phyloP scores from a whole-genome alignment of 2,329 filamentous ascomycete species.

The Corinectria fuckeliana region DNA sequence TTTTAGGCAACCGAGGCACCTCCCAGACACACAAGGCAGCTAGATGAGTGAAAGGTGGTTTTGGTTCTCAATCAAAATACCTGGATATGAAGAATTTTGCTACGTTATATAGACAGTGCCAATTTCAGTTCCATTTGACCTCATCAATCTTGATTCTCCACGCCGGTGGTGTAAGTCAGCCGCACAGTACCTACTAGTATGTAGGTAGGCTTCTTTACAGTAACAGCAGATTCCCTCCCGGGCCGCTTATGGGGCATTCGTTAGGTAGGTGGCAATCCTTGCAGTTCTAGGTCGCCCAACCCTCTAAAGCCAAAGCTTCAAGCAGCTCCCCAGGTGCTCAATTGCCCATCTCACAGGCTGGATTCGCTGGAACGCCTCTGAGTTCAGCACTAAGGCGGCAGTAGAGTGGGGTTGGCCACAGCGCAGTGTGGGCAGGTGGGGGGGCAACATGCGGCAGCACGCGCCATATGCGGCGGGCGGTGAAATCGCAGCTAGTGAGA shows the following conservation, averaged over 20 bases:
- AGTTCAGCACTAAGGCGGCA: constrained; percentile 9
- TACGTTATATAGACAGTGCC: too few relatives aligned
- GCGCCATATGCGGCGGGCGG: constrained; percentile 37
- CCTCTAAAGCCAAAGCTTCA: constrained; percentile 2
- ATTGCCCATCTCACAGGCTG: background rate
- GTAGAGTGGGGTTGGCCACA: constrained; percentile 1
- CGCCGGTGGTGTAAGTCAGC: background rate
- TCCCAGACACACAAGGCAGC: too few relatives aligned
- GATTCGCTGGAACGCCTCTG: background rate
- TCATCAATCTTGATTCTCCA: background rate
- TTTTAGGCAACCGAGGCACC: too few relatives aligned
- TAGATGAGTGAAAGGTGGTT: background rate
- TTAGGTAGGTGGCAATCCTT: background rate
- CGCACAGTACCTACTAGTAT: too few relatives aligned
- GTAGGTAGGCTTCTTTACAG: background rate
- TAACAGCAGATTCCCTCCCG: background rate
- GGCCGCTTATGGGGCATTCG: background rate
- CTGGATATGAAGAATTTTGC: too few relatives aligned
- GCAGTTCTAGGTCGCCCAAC: background rate
- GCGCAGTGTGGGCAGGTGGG: constrained; percentile 11
- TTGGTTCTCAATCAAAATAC: background rate
- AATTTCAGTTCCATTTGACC: background rate
- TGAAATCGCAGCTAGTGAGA: constrained; percentile 39
- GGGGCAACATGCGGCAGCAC: constrained; percentile 12
- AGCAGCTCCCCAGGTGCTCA: background rate